A percentile compares a stretch with the other conserved stretches of the same genome.
Conservation (phyloP, 1,139 yeast genomes). For the Diutina ranongensis region DNA sequence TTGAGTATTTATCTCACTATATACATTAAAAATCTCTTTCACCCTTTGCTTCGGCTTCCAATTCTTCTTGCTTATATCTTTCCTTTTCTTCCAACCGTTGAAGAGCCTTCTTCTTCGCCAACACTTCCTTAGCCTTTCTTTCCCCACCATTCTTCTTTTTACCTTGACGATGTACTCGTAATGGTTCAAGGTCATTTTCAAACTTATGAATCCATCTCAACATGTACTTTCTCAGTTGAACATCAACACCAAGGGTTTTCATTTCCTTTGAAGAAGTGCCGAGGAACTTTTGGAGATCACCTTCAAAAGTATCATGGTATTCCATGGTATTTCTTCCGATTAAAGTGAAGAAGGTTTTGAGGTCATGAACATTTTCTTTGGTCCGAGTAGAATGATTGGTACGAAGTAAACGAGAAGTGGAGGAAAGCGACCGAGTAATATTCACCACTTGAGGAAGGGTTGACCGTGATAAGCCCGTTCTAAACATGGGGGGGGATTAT, state of each 20-base stretch:
- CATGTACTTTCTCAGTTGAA: constrained; percentile 56
- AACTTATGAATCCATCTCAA: constrained; percentile 39
- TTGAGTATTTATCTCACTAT: too few relatives aligned
- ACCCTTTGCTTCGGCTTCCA: constrained; percentile 1
- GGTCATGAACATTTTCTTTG: constrained; percentile 49
- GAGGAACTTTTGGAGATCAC: constrained; percentile 60
- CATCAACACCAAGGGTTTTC: constrained; percentile 75
- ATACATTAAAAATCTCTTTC: constrained; percentile 6
- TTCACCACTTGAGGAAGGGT: neutral
- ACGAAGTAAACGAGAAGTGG: neutral
- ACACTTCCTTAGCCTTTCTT: constrained; percentile 58
- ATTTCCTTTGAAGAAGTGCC: constrained; percentile 40
- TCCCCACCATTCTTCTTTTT: constrained; percentile 86
- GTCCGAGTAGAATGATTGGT: constrained; percentile 8
- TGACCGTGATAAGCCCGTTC: neutral
- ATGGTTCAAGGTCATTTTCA: constrained; percentile 44
- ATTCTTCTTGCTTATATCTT: constrained; percentile 2
- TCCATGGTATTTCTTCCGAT: constrained; percentile 73
- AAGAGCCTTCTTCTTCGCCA: constrained; percentile 61
- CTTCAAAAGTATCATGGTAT: constrained; percentile 59
- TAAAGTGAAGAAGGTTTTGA: constrained; percentile 51
- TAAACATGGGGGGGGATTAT: neutral
- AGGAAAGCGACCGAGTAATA: neutral
- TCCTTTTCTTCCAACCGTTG: constrained; percentile 9
- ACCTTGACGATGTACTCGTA: constrained; percentile 51